These are phyloP conservation scores for Trametes punicea DNA, from an alignment of 768 basidiomycete species.

Conservation along the genomic window DNA sequence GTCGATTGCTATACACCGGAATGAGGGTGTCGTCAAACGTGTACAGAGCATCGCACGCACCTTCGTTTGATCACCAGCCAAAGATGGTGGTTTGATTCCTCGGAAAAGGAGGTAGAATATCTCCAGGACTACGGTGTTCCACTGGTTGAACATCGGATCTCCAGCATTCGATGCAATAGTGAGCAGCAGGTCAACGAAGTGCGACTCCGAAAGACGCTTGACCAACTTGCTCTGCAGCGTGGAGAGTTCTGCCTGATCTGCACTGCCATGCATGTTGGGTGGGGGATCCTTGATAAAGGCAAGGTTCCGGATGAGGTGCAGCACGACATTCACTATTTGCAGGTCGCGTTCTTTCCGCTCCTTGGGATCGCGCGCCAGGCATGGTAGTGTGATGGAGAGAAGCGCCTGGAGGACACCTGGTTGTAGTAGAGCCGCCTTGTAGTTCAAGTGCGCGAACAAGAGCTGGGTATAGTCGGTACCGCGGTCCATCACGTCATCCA, in stretches of 20 bases:
- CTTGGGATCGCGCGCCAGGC: slow-evolving; percentile 63
- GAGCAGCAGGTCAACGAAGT: slow-evolving; percentile 73
- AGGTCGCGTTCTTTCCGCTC: slow-evolving; percentile 78
- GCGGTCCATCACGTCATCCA: slow-evolving; percentile 77
- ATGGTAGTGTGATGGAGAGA: slow-evolving; percentile 73
- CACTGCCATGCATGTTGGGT: slow-evolving; percentile 62
- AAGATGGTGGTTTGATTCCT: slow-evolving; percentile 61
- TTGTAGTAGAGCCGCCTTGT: slow-evolving; percentile 78
- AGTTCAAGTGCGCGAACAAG: slow-evolving; percentile 74
- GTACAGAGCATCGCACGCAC: slow-evolving; percentile 35
- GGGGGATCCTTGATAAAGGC: slow-evolving; percentile 88
- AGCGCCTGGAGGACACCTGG: slow-evolving; percentile 69
- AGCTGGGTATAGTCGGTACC: slow-evolving; percentile 89
- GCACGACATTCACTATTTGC: slow-evolving; percentile 82
- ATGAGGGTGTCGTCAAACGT: slow-evolving; percentile 7
- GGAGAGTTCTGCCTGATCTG: slow-evolving; percentile 78
- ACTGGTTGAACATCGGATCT: slow-evolving; percentile 78
- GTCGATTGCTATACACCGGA: slow-evolving; percentile 53
- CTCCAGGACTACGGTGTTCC: slow-evolving; percentile 90
- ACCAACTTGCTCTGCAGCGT: slow-evolving; percentile 77
- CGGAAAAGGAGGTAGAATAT: slow-evolving; percentile 90
- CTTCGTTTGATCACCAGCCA: slow-evolving; percentile 61
- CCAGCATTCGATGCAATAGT: slow-evolving; percentile 80
- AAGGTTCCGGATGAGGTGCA: slow-evolving; percentile 92
- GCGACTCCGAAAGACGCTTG: slow-evolving; percentile 62